Evolutionary conservation across 1,139 yeast species (phyloP).

Genomic region (Ogataea hybrid): DNA sequence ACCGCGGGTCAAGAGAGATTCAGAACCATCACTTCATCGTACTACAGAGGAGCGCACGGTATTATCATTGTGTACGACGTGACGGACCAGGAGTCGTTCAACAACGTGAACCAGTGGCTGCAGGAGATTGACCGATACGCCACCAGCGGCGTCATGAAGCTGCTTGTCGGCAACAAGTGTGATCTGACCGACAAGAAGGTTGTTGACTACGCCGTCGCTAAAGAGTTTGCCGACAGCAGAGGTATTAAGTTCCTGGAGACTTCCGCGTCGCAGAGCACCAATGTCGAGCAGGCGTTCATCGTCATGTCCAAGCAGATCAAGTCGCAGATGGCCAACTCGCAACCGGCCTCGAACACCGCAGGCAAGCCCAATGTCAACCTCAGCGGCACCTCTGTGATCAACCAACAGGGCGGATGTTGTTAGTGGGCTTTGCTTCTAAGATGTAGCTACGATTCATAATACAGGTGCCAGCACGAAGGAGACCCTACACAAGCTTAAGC

Average conservation of each 20-base stretch:
- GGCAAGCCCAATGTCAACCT: slow-evolving; percentile 78
- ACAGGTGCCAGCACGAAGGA: slow-evolving; percentile 3
- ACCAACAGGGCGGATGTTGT: slow-evolving; percentile 77
- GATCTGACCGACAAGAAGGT: slow-evolving; percentile 93
- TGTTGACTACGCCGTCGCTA: slow-evolving; percentile 94
- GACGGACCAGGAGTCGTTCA: slow-evolving; percentile 96
- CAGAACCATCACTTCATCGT: slow-evolving; percentile 95
- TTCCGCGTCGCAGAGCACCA: slow-evolving; percentile 91
- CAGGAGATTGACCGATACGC: slow-evolving; percentile 99
- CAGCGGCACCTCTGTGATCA: slow-evolving; percentile 82
- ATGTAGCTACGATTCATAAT: slow-evolving; percentile 8
- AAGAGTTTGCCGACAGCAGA: slow-evolving; percentile 96
- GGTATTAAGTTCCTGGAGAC: slow-evolving; percentile 97
- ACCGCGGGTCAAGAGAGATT: slow-evolving; percentile 99
- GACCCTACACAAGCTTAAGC: slow-evolving; percentile 5
- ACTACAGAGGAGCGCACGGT: slow-evolving; percentile 98
- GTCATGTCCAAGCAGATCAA: slow-evolving; percentile 99
- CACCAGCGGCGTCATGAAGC: slow-evolving; percentile 94
- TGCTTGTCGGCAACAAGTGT: slow-evolving; percentile 95
- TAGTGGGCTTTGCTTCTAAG: slow-evolving; percentile 28
- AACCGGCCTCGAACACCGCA: slow-evolving; percentile 47
- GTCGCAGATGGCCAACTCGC: slow-evolving; percentile 82
- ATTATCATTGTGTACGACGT: slow-evolving; percentile 97
- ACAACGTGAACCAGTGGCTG: slow-evolving; percentile 97
- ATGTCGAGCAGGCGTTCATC: slow-evolving; percentile 97